phyloP scores from a whole-genome alignment of 495 filamentous ascomycete genomes.

The Apiosordaria backusii region DNA sequence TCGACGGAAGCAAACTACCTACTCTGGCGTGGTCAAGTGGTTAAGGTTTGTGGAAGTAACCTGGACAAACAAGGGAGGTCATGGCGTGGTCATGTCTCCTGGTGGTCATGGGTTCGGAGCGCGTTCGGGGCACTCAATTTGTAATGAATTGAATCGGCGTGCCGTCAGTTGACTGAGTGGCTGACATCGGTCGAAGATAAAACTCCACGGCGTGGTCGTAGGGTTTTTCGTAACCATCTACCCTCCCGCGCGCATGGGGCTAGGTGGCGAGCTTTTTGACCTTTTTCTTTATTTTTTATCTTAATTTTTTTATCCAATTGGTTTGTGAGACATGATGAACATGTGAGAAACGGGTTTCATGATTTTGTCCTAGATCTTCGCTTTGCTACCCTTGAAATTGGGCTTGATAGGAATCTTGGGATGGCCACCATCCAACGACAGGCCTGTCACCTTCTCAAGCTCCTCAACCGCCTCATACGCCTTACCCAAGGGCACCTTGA shows the following conservation, averaged over 20 bases:
- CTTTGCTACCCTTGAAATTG: slow-evolving; percentile 29
- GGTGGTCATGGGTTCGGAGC: neutral
- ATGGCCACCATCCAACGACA: slow-evolving; percentile 44
- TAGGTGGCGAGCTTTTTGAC: neutral
- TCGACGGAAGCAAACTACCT: neutral
- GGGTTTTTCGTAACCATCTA: neutral
- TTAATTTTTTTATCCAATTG: neutral
- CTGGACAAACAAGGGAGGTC: neutral
- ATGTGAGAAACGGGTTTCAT: neutral
- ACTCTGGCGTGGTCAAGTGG: neutral
- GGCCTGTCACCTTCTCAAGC: slow-evolving; percentile 49
- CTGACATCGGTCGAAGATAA: too few relatives aligned
- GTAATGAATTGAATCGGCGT: too few relatives aligned
- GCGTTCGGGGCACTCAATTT: too few relatives aligned
- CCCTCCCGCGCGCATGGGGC: neutral
- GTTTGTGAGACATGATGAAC: neutral
- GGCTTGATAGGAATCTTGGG: slow-evolving; percentile 43
- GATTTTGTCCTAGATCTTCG: slow-evolving; percentile 35
- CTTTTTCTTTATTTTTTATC: neutral
- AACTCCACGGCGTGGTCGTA: too few relatives aligned
- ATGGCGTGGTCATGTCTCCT: neutral
- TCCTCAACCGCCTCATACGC: slow-evolving; percentile 66
- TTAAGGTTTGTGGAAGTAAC: neutral
- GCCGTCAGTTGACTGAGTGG: too few relatives aligned
- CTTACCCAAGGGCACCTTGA: slow-evolving; percentile 78